These are phyloP conservation scores for Melampsora larici-populina DNA, from an alignment of 1,284 basidiomycete genomes.

Conservation along the genomic window DNA sequence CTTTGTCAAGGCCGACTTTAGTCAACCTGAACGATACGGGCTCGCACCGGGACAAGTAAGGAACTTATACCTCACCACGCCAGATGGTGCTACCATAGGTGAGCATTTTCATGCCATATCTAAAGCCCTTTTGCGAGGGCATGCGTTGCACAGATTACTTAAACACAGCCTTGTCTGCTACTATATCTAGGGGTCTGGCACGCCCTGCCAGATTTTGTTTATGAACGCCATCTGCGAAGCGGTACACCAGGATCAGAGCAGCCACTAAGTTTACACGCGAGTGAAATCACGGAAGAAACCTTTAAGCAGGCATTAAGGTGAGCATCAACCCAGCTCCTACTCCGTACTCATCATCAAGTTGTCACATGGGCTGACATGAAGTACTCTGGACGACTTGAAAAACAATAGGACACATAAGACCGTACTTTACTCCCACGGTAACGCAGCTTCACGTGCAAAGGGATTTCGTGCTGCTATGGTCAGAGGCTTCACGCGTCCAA, in stretches of 20 bases:
- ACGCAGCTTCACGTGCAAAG: constrained; percentile 35
- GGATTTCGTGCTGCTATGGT: constrained; percentile 8
- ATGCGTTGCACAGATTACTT: background rate
- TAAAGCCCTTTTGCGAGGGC: too few species aligned
- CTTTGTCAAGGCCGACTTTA: constrained; percentile 21
- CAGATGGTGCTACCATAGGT: constrained; percentile 38
- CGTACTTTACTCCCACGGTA: constrained; percentile 33
- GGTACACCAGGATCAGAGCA: too few species aligned
- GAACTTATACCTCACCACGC: constrained; percentile 37
- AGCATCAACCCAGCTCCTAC: background rate
- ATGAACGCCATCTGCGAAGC: constrained; percentile 21
- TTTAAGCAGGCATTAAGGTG: background rate
- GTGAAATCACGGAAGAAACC: background rate
- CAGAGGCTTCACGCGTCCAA: background rate
- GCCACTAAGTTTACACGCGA: background rate
- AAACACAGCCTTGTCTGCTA: background rate
- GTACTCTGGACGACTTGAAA: background rate
- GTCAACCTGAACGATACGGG: constrained; percentile 25
- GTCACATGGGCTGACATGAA: too few species aligned
- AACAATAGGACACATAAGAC: constrained; percentile 30
- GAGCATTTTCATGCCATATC: background rate
- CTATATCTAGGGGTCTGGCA: constrained; percentile 35
- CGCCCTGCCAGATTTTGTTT: constrained; percentile 29
- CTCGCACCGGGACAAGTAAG: constrained; percentile 23
- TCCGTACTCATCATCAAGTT: too few species aligned